These are phyloP conservation scores for Larix kaempferi DNA, from an alignment of 75 land plant genomes.

Conservation along the genomic window DNA sequence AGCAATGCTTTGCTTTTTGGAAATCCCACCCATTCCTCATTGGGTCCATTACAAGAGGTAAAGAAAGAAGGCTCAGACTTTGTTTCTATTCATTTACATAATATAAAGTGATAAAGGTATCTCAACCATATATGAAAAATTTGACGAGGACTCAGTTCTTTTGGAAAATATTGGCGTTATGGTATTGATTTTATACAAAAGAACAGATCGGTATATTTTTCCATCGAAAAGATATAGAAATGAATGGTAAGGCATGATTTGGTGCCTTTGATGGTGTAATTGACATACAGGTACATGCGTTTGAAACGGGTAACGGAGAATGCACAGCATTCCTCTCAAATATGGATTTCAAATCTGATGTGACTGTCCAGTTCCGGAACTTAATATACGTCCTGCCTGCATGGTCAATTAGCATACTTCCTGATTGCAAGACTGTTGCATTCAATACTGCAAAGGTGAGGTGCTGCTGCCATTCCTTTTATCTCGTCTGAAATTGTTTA, in stretches of 20 bases:
- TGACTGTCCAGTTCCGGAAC: slow-evolving; percentile 55
- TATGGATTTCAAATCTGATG: slow-evolving; percentile 51
- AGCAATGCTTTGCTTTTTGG: slow-evolving; percentile 20
- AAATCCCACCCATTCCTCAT: slow-evolving; percentile 6
- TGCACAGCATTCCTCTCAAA: slow-evolving; percentile 99
- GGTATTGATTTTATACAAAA: background rate
- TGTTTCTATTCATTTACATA: background rate
- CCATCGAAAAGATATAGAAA: background rate
- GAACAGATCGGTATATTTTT: background rate
- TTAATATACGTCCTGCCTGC: slow-evolving; percentile 73
- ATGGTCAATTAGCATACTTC: slow-evolving; percentile 98
- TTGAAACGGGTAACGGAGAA: slow-evolving; percentile 38
- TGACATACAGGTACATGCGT: slow-evolving; percentile 57
- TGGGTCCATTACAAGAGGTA: slow-evolving; percentile 44
- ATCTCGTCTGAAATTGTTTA: background rate
- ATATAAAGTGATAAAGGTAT: background rate
- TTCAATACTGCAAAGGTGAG: slow-evolving; percentile 95
- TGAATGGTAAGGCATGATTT: background rate
- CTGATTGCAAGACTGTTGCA: slow-evolving; percentile 85
- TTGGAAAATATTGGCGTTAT: background rate
- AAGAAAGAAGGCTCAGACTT: background rate
- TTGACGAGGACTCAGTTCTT: background rate
- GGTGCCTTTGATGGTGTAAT: background rate
- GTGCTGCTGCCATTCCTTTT: background rate
- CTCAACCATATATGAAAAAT: background rate